Evolutionary conservation across 1,139 yeast genomes (phyloP), one percentile per base, ranked within the genome.

Genomic region (Yamadazyma epiphylla): DNA sequence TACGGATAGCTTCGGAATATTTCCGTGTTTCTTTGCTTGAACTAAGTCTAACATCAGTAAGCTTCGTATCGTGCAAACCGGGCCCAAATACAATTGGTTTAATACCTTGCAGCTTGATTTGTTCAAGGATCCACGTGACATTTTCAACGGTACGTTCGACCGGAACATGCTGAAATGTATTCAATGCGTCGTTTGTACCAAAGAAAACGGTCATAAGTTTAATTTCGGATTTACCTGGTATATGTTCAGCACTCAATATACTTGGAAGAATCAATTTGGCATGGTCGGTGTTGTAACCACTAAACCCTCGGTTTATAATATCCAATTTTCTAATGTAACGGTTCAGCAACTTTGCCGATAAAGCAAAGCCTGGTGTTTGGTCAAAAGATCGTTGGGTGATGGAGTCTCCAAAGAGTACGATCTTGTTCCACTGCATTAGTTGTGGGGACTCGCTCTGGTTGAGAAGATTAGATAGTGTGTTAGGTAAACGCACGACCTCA

Each of bases 181-280:
- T 67, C 3, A 61, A 43, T 0, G 86, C 35, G 50, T 86, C 95
- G 46, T 86, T 86, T 8, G 94, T 71, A 1, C 95, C 95, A 44
- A 83, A 75, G 52, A 80, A 84, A 3, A 86, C 57, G 0, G 78
- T 70, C 38, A 74, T 66, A 19, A 81, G 42, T 36, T 54, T 49
- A 31, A 61, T 38, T 31, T 54, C 54, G 11, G 57, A 48, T 19
- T 42, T 36, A 3, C 46, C 40, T 3, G 42, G 25, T 15, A 54
- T 57, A 32, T 61, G 53, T 35, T 74, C 82, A 1, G 56, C 48
- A 12, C 58, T 51, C 21, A 80, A 50, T 13, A 80, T 54, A 29
- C 62, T 53, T 2, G 77, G 77, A 12, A 77, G 54, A 10, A 80
- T 49, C 13, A 42, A 29, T 7, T 58, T 46, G 1, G 70, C 80